Conservation (phyloP, 495 filamentous ascomycete species). For the Xylaria grammica region DNA sequence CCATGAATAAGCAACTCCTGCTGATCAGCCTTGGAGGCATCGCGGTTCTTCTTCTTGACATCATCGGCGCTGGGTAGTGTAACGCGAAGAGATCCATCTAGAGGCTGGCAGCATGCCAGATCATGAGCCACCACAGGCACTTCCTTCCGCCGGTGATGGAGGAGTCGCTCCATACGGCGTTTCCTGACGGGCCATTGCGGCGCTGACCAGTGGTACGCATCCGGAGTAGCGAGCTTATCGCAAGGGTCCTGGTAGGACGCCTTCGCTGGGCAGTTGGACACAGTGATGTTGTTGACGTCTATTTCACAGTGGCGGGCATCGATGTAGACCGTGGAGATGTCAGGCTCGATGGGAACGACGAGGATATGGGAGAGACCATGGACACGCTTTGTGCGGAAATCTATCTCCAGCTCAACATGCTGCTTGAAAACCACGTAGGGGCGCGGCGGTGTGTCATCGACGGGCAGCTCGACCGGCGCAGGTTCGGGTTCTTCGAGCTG, state of each 20-base stretch:
- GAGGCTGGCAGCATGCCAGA: constrained; percentile 45
- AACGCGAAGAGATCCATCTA: constrained; percentile 49
- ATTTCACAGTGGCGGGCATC: constrained; percentile 87
- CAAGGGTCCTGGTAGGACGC: constrained; percentile 79
- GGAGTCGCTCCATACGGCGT: constrained; percentile 65
- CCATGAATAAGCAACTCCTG: constrained; percentile 33
- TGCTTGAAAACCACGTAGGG: constrained; percentile 74
- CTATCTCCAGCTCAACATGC: constrained; percentile 84
- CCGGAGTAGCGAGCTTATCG: constrained; percentile 66
- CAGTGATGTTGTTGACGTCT: constrained; percentile 62
- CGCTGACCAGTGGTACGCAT: constrained; percentile 56
- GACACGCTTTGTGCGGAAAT: constrained; percentile 75
- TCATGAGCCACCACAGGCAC: constrained; percentile 46
- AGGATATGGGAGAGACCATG: constrained; percentile 82
- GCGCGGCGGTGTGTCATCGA: constrained; percentile 40
- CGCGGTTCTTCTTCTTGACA: constrained; percentile 40
- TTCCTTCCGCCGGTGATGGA: constrained; percentile 57
- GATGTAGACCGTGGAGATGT: constrained; percentile 71
- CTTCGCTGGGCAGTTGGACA: constrained; percentile 66
- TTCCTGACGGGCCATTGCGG: constrained; percentile 80
- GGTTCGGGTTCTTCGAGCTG: constrained; percentile 27
- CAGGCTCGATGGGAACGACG: constrained; percentile 66
- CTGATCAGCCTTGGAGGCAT: constrained; percentile 37
- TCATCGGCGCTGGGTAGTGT: constrained; percentile 43
- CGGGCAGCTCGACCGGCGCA: constrained; percentile 33